These are phyloP conservation scores for Calophaca sinica DNA, from an alignment of 306 rosid genomes.

Conservation along the genomic window DNA sequence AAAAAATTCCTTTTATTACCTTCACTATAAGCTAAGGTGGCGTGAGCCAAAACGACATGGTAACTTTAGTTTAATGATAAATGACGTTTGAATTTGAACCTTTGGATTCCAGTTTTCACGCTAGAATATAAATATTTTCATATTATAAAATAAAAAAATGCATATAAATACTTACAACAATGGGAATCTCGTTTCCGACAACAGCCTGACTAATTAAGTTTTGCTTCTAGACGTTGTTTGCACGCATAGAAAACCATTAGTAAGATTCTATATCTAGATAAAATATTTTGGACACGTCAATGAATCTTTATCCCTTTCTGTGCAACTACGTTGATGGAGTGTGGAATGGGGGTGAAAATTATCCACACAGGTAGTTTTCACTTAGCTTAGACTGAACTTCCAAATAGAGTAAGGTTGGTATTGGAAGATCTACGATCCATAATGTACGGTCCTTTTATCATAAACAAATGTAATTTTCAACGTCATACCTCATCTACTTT, in stretches of 20 bases:
- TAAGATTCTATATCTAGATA: background rate
- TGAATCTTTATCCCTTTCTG: background rate
- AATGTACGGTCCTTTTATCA: constrained; percentile 8
- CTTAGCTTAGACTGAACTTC: constrained; percentile 17
- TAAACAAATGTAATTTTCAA: constrained; percentile 13
- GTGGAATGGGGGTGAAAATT: constrained; percentile 8
- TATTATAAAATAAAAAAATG: too few species aligned
- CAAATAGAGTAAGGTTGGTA: background rate
- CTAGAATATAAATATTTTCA: too few species aligned
- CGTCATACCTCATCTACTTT: background rate
- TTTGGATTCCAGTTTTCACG: constrained; percentile 3
- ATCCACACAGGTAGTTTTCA: constrained; percentile 22
- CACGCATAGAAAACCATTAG: constrained; percentile 44
- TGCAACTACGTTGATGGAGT: constrained; percentile 27
- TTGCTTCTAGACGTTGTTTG: constrained; percentile 39
- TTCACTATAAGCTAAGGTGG: too few species aligned
- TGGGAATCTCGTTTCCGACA: constrained; percentile 18
- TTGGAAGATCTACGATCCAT: background rate
- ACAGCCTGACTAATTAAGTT: constrained; percentile 29
- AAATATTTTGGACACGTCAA: constrained; percentile 37
- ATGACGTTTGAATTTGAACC: background rate
- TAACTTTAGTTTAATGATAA: constrained; percentile 7
- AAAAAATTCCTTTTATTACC: too few species aligned
- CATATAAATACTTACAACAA: background rate
- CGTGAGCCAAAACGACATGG: constrained; percentile 1